Percentiles rank a stretch among this genome's conserved stretches.
Evolutionary conservation across 805 yeast species (phyloP).

Genomic region (Scheffersomyces ergatensis): DNA sequence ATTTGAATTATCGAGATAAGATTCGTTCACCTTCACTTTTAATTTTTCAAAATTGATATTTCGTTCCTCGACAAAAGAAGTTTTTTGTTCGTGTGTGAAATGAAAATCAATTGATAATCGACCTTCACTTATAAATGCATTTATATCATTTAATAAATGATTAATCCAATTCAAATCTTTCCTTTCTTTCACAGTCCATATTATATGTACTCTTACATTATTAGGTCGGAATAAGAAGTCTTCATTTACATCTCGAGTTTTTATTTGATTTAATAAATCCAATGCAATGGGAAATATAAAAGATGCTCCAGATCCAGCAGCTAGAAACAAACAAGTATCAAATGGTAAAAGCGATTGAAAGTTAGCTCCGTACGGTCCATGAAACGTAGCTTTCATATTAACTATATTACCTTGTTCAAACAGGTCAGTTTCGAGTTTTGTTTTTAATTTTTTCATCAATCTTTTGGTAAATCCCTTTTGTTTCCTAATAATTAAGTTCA

Average conservation of each 20-base stretch:
- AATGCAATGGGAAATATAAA: slow-evolving; percentile 45
- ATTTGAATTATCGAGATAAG: neutral
- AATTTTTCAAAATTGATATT: neutral
- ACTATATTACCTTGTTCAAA: slow-evolving; percentile 11
- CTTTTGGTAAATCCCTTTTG: slow-evolving; percentile 43
- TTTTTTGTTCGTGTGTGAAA: slow-evolving; percentile 21
- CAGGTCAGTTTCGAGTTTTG: slow-evolving; percentile 14
- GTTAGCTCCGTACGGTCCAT: slow-evolving; percentile 48
- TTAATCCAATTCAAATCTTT: slow-evolving; percentile 35
- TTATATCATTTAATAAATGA: slow-evolving; percentile 28
- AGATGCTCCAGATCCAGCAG: slow-evolving; percentile 48
- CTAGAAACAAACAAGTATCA: slow-evolving; percentile 36
- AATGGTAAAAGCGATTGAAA: slow-evolving; percentile 41
- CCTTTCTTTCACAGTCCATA: slow-evolving; percentile 28
- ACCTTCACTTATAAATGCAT: slow-evolving; percentile 19
- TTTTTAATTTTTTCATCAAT: slow-evolving; percentile 24
- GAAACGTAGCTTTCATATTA: slow-evolving; percentile 31
- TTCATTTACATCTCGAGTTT: slow-evolving; percentile 17
- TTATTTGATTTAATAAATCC: slow-evolving; percentile 32
- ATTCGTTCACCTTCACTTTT: neutral
- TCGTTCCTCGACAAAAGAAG: no score
- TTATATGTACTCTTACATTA: slow-evolving; percentile 21
- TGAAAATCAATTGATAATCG: slow-evolving; percentile 22
- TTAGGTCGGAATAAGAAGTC: slow-evolving; percentile 35
- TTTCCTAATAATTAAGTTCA: slow-evolving; percentile 38